Percentiles rank a stretch among this genome's conserved stretches.
phyloP scores from a whole-genome alignment of 352 stramenopile genomes.

The Paralagenidium karlingii region DNA sequence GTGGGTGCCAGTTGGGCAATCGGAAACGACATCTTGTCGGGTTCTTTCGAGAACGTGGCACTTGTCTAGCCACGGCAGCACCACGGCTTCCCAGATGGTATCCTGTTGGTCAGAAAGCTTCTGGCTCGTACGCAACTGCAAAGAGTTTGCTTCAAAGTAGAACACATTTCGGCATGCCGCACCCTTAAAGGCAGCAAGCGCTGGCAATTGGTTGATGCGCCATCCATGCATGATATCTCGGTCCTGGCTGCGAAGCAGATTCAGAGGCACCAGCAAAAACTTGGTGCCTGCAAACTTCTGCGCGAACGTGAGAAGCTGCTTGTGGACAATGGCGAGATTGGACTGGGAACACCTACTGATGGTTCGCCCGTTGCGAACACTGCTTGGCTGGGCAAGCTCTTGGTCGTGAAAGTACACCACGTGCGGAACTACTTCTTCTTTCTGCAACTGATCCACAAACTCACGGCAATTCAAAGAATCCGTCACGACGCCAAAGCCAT shows the following conservation, averaged over 20 bases:
- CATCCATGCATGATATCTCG: conserved; percentile 24
- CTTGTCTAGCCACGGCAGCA: conserved; percentile 48
- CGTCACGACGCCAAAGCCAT: conserved; percentile 39
- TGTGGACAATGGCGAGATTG: conserved; percentile 9
- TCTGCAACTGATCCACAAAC: conserved; percentile 23
- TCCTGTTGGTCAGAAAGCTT: conserved; percentile 15
- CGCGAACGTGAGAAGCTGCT: conserved; percentile 25
- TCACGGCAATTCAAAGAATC: conserved; percentile 9
- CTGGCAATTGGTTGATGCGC: conserved; percentile 15
- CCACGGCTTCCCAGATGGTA: conserved; percentile 31
- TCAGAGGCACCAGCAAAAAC: conserved; percentile 25
- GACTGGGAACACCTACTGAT: too few species aligned
- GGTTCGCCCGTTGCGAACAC: not conserved
- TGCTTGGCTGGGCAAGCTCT: not conserved
- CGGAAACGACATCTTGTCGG: conserved; percentile 8
- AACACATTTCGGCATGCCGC: too few species aligned
- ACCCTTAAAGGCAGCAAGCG: conserved; percentile 29
- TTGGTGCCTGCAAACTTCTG: conserved; percentile 37
- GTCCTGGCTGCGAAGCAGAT: not conserved
- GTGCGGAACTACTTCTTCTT: conserved; percentile 17
- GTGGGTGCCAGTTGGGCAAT: conserved; percentile 2
- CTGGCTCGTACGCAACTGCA: conserved; percentile 25
- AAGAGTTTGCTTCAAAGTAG: too few species aligned
- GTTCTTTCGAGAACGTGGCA: conserved; percentile 40
- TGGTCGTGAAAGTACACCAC: conserved; percentile 24